Base-by-base conservation (phyloP, 768 basidiomycete genomes). In the Termitomyces sp. region DNA sequence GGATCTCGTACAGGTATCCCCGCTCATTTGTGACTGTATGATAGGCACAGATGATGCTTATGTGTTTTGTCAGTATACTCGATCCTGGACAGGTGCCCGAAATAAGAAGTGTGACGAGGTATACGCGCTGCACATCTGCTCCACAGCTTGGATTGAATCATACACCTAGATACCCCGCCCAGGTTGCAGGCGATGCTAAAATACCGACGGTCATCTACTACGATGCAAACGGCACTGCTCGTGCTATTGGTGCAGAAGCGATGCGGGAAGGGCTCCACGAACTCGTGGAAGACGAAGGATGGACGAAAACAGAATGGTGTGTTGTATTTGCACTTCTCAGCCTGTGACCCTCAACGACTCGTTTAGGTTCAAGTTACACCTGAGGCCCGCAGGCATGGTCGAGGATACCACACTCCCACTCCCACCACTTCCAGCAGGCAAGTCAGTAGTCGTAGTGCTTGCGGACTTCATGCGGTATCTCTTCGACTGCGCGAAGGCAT, bases 401-500 rank as follows among this genome's bases (percentile, higher is more conserved):
- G 13, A 20, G 35, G 13, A 42, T 12, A 20, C 5, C 12, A 42
- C 18, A 7, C 6, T 44, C 15, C 11, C 55, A 44, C 55, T 78
- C 8, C 76, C 81, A 1, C 69, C 78, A 0, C 77, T 85, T 38
- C 84, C 84, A 0, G 58, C 63, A 7, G 73, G 73, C 57, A 82
- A 75, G 70, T 69, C 74, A 4, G 75, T 76, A 1, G 61, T 77
- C 1, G 71, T 80, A 22, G 65, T 86, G 24, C 75, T 84, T n/a
- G 68, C 75, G 0, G 85, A 86, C 63, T 86, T 84, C 55, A 65
- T 85, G 60, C 64, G 57, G 22, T 86, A 86, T 63, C 71, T 87
- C 3, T 77, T 74, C 44, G 44, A 72, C 4, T 83, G 83, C 55
- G 75, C 79, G 0, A 73, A 70, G 48, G 69, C 67, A 4, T 86